phyloP scores from a whole-genome alignment of 2,329 filamentous ascomycete genomes.

The Stemphylium vesicarium region DNA sequence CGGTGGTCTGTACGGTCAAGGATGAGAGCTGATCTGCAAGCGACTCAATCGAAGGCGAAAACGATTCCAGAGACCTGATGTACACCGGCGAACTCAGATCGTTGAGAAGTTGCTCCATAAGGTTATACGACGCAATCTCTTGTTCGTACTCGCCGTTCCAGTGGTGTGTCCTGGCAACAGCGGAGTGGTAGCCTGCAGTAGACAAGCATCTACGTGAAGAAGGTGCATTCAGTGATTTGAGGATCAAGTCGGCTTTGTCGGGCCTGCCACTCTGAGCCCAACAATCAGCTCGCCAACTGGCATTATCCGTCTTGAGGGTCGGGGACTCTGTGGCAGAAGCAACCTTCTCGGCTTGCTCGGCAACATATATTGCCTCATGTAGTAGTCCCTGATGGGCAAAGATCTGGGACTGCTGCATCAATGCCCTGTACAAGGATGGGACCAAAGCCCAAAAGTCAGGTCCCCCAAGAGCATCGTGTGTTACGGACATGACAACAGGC shows the following conservation, averaged over 20 bases:
- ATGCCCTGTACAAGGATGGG: conserved; percentile 71
- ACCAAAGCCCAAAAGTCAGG: conserved; percentile 83
- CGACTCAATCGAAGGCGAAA: conserved; percentile 36
- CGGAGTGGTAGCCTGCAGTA: conserved; percentile 60
- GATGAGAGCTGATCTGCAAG: conserved; percentile 53
- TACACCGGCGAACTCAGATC: conserved; percentile 49
- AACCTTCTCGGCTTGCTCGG: conserved; percentile 81
- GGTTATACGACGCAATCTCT: conserved; percentile 58
- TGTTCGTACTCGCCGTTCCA: conserved; percentile 55
- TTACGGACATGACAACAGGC: conserved; percentile 50
- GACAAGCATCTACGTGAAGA: conserved; percentile 54
- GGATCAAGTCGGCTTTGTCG: conserved; percentile 57
- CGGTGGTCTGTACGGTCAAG: conserved; percentile 44
- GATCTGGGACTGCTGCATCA: conserved; percentile 76
- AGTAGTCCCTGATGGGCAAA: conserved; percentile 87
- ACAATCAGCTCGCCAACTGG: conserved; percentile 54
- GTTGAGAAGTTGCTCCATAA: conserved; percentile 55
- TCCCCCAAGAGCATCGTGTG: conserved; percentile 58
- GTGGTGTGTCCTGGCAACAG: conserved; percentile 58
- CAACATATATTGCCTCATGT: conserved; percentile 86
- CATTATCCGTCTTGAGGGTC: conserved; percentile 57
- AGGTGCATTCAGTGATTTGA: conserved; percentile 58
- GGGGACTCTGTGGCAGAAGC: conserved; percentile 71
- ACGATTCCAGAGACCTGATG: conserved; percentile 35
- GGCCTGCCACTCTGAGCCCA: conserved; percentile 58